A percentile compares a stretch with the other conserved stretches of the same genome.
phyloP scores from a whole-genome alignment of 2,329 filamentous ascomycete genomes.

The Penicillium sp. region DNA sequence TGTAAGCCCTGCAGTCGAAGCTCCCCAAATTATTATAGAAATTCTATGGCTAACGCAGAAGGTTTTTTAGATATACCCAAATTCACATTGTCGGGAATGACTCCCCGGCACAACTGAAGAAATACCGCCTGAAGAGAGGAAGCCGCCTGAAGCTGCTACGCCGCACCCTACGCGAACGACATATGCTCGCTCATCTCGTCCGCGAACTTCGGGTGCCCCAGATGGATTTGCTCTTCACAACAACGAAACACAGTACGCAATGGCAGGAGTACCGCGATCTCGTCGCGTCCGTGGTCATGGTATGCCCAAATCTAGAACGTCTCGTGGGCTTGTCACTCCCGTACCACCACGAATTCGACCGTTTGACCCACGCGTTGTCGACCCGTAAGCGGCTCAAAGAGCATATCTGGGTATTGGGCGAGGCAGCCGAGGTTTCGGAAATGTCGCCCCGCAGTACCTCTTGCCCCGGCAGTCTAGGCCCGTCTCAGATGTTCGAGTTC shows the following conservation, averaged over 20 bases:
- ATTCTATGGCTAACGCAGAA: slow-evolving; percentile 6
- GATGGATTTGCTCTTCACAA: slow-evolving; percentile 45
- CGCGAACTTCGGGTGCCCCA: slow-evolving; percentile 56
- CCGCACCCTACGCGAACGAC: slow-evolving; percentile 55
- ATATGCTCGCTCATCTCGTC: slow-evolving; percentile 54
- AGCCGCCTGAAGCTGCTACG: slow-evolving; percentile 57
- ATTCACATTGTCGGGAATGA: slow-evolving; percentile 53
- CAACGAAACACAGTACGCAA: slow-evolving; percentile 42
- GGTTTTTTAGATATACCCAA: slow-evolving; percentile 47
- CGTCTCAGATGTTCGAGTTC: slow-evolving; percentile 54
- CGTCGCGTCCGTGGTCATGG: slow-evolving; percentile 59
- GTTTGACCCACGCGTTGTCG: slow-evolving; percentile 57
- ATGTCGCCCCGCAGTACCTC: slow-evolving; percentile 39
- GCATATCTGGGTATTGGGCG: slow-evolving; percentile 58
- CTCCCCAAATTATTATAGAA: not conserved
- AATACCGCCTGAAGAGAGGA: slow-evolving; percentile 51
- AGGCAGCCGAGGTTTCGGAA: slow-evolving; percentile 43
- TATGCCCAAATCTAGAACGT: slow-evolving; percentile 59
- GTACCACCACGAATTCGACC: slow-evolving; percentile 56
- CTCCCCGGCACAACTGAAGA: slow-evolving; percentile 48
- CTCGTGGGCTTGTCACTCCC: slow-evolving; percentile 56
- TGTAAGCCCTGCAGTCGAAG: slow-evolving; percentile 47
- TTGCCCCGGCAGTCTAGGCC: slow-evolving; percentile 49
- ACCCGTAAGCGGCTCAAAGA: slow-evolving; percentile 56
- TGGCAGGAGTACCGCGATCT: slow-evolving; percentile 54